Evolutionary conservation across 768 basidiomycete genomes (phyloP).

Genomic region (Hygrocybe punicea): DNA sequence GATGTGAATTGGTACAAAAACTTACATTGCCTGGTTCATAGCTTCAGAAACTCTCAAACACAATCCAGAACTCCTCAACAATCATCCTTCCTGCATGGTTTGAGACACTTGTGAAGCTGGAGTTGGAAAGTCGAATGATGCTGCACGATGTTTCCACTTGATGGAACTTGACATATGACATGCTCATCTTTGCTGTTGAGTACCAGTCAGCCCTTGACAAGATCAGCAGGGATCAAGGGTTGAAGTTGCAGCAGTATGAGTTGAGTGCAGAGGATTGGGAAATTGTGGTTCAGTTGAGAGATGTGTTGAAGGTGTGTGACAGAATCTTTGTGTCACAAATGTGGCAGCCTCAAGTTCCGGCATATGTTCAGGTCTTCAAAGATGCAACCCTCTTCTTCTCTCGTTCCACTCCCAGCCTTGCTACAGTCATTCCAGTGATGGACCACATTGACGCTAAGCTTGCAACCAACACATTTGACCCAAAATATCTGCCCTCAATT

Average conservation of each 20-base stretch:
- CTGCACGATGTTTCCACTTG: slow-evolving; percentile 33
- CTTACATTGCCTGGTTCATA: slow-evolving; percentile 5
- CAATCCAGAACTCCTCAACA: slow-evolving; percentile 29
- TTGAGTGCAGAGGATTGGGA: slow-evolving; percentile 24
- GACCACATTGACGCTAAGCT: slow-evolving; percentile 29
- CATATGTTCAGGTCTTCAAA: slow-evolving; percentile 21
- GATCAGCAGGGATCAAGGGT: slow-evolving; percentile 13
- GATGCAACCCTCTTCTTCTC: slow-evolving; percentile 27
- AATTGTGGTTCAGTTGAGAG: slow-evolving; percentile 22
- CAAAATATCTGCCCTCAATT: slow-evolving; percentile 10
- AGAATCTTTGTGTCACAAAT: not conserved
- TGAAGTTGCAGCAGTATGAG: slow-evolving; percentile 16
- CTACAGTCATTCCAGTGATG: slow-evolving; percentile 33
- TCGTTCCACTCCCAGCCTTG: slow-evolving; percentile 23
- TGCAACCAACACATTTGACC: not conserved
- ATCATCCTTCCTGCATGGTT: slow-evolving; percentile 32
- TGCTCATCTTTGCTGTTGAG: slow-evolving; percentile 28
- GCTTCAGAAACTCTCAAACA: slow-evolving; percentile 22
- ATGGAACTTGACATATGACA: slow-evolving; percentile 38
- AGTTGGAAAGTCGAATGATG: slow-evolving; percentile 15
- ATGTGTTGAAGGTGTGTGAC: slow-evolving; percentile 22
- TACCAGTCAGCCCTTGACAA: slow-evolving; percentile 26
- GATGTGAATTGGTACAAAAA: not conserved
- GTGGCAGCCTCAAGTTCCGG: too few species aligned
- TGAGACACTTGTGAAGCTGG: slow-evolving; percentile 4